Conservation (phyloP, 2,329 filamentous ascomycete genomes). For the Scedosporium apiospermum region DNA sequence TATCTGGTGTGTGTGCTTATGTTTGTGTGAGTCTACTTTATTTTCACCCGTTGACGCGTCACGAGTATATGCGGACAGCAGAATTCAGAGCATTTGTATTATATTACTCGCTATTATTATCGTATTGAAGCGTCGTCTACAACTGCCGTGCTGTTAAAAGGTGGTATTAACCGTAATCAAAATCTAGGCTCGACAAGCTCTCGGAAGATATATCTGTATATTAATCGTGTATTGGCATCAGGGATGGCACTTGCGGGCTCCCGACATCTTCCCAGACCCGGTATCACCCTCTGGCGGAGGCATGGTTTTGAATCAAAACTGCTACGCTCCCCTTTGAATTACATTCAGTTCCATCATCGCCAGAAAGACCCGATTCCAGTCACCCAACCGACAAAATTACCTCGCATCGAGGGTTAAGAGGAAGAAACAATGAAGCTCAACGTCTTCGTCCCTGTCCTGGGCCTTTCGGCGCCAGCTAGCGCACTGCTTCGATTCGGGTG, state of each 20-base stretch:
- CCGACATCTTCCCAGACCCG: not conserved
- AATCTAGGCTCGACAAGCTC: not conserved
- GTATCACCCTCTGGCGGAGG: not conserved
- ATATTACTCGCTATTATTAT: not conserved
- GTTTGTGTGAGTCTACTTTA: no score
- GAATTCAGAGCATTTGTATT: not conserved
- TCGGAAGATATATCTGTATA: not conserved
- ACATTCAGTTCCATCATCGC: not conserved
- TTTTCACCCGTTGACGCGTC: no score
- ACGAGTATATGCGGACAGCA: not conserved
- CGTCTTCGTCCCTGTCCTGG: not conserved
- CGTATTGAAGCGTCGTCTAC: not conserved
- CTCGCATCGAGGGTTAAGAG: not conserved
- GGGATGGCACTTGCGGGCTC: not conserved
- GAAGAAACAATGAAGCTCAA: not conserved
- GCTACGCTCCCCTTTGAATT: no score
- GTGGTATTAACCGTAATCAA: slow-evolving; percentile 1
- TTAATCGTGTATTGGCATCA: not conserved
- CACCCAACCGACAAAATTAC: not conserved
- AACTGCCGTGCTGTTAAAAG: not conserved
- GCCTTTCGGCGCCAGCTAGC: not conserved
- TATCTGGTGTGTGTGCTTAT: no score
- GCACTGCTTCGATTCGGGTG: slow-evolving; percentile 26
- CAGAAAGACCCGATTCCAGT: not conserved
- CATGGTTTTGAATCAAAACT: not conserved